Percentiles rank a stretch among this genome's conserved stretches.
Conservation (phyloP, 805 yeast genomes). For the Candida coquimbonensis region DNA sequence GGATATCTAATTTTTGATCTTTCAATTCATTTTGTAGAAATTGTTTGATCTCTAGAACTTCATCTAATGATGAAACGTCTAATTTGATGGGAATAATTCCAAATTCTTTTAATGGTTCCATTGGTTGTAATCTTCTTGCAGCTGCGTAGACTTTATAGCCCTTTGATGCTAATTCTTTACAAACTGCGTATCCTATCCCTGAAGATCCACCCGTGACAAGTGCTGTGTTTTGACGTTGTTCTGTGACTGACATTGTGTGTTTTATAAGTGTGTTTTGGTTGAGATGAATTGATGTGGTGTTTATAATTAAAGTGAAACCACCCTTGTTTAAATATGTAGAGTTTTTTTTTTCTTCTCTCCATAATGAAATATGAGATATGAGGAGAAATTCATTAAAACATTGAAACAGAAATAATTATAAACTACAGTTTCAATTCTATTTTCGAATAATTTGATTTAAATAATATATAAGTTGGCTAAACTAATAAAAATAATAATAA, state of each 20-base stretch:
- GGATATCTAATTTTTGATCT: conserved; percentile 46
- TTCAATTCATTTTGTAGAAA: conserved; percentile 33
- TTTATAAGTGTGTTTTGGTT: too few species aligned
- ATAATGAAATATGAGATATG: too few species aligned
- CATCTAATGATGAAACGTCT: conserved; percentile 51
- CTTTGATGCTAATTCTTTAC: conserved; percentile 41
- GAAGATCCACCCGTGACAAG: conserved; percentile 51
- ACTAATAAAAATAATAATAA: not conserved
- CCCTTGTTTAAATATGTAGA: too few species aligned
- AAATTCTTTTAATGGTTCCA: conserved; percentile 40
- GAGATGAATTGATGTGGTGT: too few species aligned
- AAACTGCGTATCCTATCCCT: conserved; percentile 46
- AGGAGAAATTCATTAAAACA: too few species aligned
- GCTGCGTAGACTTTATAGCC: conserved; percentile 65
- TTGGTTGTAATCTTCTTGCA: conserved; percentile 59
- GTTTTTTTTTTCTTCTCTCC: too few species aligned
- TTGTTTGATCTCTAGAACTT: conserved; percentile 37
- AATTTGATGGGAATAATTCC: conserved; percentile 40
- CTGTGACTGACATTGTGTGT: not conserved
- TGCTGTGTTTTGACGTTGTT: conserved; percentile 25
- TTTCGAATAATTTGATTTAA: conserved; percentile 1
- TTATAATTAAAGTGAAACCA: not conserved
- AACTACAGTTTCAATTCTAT: not conserved
- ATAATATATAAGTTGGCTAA: not conserved
- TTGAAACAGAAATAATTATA: too few species aligned